Percentiles rank a stretch among this genome's conserved stretches.
These are phyloP conservation scores for Fusarium nelsonii DNA, from an alignment of 2,329 filamentous ascomycete genomes.

Conservation along the genomic window DNA sequence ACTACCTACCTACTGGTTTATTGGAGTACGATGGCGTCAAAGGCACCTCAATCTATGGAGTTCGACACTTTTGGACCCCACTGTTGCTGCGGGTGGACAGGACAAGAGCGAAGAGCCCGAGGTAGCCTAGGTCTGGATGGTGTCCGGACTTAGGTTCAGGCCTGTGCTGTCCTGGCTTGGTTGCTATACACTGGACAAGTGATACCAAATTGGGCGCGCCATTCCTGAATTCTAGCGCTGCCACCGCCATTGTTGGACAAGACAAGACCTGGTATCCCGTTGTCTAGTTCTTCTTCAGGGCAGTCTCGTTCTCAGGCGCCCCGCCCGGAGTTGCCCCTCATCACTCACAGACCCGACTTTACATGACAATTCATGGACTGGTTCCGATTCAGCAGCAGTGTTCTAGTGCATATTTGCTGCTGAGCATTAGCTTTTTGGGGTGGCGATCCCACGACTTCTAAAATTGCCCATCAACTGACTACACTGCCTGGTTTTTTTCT, in stretches of 20 bases:
- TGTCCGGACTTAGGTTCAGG: neutral
- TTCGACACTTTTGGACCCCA: slow-evolving; percentile 27
- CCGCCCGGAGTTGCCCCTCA: slow-evolving; percentile 30
- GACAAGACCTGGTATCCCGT: neutral
- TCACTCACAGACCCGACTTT: slow-evolving; percentile 24
- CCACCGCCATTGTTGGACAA: slow-evolving; percentile 11
- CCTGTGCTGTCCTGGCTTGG: slow-evolving; percentile 1
- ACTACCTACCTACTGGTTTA: slow-evolving; percentile 3
- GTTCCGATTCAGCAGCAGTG: slow-evolving; percentile 30
- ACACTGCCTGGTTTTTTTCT: neutral
- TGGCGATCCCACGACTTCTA: slow-evolving; percentile 12
- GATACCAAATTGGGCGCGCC: neutral
- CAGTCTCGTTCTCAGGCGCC: slow-evolving; percentile 11
- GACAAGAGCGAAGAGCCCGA: slow-evolving; percentile 1
- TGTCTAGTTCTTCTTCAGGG: neutral
- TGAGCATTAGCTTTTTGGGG: slow-evolving; percentile 6
- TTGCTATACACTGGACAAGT: neutral
- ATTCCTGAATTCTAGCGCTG: neutral
- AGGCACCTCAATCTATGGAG: slow-evolving; percentile 22
- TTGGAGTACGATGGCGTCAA: slow-evolving; percentile 35
- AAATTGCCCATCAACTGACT: slow-evolving; percentile 9
- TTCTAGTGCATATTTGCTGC: slow-evolving; percentile 13
- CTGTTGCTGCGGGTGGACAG: slow-evolving; percentile 14
- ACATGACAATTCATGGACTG: slow-evolving; percentile 12
- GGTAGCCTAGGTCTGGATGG: neutral